Base-by-base conservation (phyloP, 148 eudicot species). In the Camellia sinensis region DNA sequence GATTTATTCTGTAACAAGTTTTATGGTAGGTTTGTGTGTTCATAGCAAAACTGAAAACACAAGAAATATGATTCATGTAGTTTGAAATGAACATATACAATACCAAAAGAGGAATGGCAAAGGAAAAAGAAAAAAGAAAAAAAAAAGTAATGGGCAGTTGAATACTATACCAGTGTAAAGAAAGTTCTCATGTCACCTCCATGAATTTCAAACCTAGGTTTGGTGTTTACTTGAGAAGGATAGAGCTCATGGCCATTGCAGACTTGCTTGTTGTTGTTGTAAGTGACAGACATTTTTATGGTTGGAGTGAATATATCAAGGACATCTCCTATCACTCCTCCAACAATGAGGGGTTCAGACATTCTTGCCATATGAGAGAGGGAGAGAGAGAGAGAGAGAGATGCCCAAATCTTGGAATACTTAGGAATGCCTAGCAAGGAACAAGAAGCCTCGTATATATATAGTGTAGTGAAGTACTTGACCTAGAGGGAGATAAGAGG, bases 271-370 rank as follows among this genome's bases (percentile, higher is more conserved):
- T 77, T 82, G 76, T 80, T 86, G 85, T 88, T 29, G 37, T 29
- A 93, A 71, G 59, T 81, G 44, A 91, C 82, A 13, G 59, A 53
- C 89, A 92, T 93, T 74, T 83, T 86, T 40, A 85, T 63, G 11
- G 85, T 83, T 50, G 94, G 94, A 12, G 69, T 78, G 88, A 95
- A 93, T 11, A 53, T 67, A 71, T 95, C 97, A 6, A 95, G 84
- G 61, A 92, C 98, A 79, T 95, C 98, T 48, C 98, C 98, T 15
- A 95, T 85, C 61, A 95, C 95, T 83, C 95, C 80, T 46, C 95
- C 97, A 41, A 95, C 78, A 22, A 83, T 68, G 6, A 95, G 88
- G 11, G 98, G 94, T 41, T 92, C 93, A 5, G 82, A 72, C 65
- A 70, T 76, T 37, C 82, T 86, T 78, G 90, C 85, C 89, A 87